Evolutionary conservation across 1,139 yeast species (phyloP), one percentile per base, ranked within the genome.

Genomic region (Debaryomyces psychrophilus): DNA sequence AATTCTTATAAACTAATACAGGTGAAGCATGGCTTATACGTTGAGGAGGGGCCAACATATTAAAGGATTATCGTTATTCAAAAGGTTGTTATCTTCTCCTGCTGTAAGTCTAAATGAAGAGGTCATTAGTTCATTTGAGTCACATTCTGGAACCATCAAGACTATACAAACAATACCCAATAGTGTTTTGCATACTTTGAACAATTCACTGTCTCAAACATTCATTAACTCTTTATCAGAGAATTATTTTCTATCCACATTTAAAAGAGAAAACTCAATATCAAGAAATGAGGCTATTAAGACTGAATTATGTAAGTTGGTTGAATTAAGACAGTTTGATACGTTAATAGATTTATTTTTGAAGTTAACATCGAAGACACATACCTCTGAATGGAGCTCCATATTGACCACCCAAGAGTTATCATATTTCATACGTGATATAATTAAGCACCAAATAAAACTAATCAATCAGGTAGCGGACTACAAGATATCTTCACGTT

Each of bases 371-470:
- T 29, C 43, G 43, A 12, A 48, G 45, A 20, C 42, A 47, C 26
- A 39, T 48, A n/a, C 26, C 44, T 8, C 35, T 11, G 36, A 44
- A 48, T 38, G 49, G 53, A n/a, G 38, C 26, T 4, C 46, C 43
- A 14, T 44, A 5, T 56, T 69, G 45, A 51, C 59, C 7, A 45
- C 48, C 4, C 49, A 48, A 9, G 71, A 68, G 44, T 44, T 67
- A 8, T 57, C 68, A 4, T 62, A 53, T 35, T 60, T 68, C 50
- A 53, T 69, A 23, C 44, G 56, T 14, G 43, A 51, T 12, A 47
- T 70, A 8, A 60, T 69, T 8, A 53, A 58, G 11, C 58, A 61
- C 37, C 69, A 66, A 46, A 45, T 59, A 9, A 49, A 55, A 2
- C 38, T 60, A 23, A 44, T 51, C 6, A 48, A 47, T 17, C 44